phyloP scores from a whole-genome alignment of 306 rosid genomes.

The Dalbergia cultrata region DNA sequence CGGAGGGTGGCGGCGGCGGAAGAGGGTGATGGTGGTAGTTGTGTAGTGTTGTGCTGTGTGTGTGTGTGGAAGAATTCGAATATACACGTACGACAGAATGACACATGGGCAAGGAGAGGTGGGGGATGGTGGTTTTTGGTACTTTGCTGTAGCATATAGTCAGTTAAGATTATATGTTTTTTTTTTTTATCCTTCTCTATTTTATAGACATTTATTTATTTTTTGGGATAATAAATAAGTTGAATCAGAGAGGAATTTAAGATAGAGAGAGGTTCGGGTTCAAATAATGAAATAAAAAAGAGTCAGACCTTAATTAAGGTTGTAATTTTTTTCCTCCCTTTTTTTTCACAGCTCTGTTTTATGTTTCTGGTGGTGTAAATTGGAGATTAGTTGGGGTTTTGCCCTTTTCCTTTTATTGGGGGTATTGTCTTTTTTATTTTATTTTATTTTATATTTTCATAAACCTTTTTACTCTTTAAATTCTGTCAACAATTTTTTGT shows the following conservation, averaged over 20 bases:
- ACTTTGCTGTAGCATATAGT: constrained; percentile 56
- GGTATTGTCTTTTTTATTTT: neutral
- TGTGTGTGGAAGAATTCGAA: constrained; percentile 33
- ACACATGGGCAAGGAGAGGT: constrained; percentile 42
- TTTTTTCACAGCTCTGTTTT: constrained; percentile 22
- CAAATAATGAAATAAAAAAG: constrained; percentile 48
- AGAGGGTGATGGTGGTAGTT: neutral
- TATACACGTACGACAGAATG: constrained; percentile 40
- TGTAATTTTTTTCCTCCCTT: constrained; percentile 23
- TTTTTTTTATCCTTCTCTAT: constrained; percentile 2
- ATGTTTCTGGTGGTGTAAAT: constrained; percentile 57
- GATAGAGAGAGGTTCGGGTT: constrained; percentile 35
- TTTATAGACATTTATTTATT: constrained; percentile 66
- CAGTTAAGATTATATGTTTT: constrained; percentile 57
- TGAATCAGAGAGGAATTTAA: constrained; percentile 40
- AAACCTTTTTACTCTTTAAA: constrained; percentile 8
- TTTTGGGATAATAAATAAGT: constrained; percentile 64
- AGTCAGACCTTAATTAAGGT: constrained; percentile 49
- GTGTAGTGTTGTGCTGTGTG: neutral
- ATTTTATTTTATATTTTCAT: neutral
- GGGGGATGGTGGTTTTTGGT: constrained; percentile 32
- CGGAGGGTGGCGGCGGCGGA: constrained; percentile 44
- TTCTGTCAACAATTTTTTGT: neutral
- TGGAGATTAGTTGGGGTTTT: constrained; percentile 51
- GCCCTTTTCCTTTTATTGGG: neutral